Base-by-base conservation (phyloP, 164 flowering plant genomes). In the Stephania japonica region DNA sequence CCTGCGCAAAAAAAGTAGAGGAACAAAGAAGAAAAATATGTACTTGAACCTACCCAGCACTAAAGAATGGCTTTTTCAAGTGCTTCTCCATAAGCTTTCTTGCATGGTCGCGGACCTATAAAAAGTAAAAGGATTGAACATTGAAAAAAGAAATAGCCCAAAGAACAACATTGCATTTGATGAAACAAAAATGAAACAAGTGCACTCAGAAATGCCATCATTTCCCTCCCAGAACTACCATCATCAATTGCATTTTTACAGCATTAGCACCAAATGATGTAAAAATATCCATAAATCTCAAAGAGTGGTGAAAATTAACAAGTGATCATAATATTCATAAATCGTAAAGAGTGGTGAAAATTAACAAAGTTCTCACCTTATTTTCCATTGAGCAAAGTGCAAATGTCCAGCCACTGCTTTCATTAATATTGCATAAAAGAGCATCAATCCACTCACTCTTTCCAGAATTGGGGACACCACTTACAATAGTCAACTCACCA, bases 391-490 rank as follows among this genome's bases (percentile, higher is more conserved):
- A 96, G 84, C 98, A 96, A 69, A 96, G 91, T 56, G 89, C 97
- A 85, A 96, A 96, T 69, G 79, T 90, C 98, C 98, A 96, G 10
- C 89, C 97, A 74, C 67, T 83, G 70, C 76, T 83, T 69, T 73
- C 79, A 79, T 90, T 91, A 67, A 96, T 81, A 82, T 96, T 96
- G 86, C 94, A 90, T 76, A 93, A 78, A 10, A 96, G 89, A 72
- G 99, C 97, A 84, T 96, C 99, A 83, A 96, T 96, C 99, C 99
- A 96, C 83, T 96, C 98, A 80, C 99, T 96, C 88, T 96, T 96
- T 56, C 99, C 99, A 0, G 99, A 93, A 83, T 92, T 96, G 19
- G 99, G 99, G 80, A 96, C 95, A 74, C 99, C 99, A 23, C 94
- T 91, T 27, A 96, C 91, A 64, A 96, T 72, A 14, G 99, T 91